Evolutionary conservation across 73 alveolate species (phyloP).

Genomic region (Tetrahymena thermophila): DNA sequence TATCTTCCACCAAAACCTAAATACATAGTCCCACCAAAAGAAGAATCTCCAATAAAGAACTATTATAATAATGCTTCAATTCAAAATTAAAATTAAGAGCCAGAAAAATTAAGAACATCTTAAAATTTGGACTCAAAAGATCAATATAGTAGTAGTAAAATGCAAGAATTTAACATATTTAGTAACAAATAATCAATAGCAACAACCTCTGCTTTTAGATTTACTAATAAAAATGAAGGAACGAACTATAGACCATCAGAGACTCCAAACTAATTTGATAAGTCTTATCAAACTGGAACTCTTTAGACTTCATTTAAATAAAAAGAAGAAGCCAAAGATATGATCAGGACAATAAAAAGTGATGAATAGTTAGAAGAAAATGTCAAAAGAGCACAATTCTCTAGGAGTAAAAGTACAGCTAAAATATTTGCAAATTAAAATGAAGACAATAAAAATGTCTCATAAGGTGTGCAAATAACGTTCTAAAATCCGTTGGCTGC

Average conservation of each 20-base stretch:
- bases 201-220: not conserved
- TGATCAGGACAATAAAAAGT: not conserved
- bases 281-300: not conserved
- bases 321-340: not conserved
- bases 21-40: not conserved
- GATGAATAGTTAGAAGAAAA: not conserved
- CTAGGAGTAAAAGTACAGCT: not conserved
- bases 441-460: not conserved
- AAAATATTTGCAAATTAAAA: not conserved
- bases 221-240: not conserved
- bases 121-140: not conserved
- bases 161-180: not conserved
- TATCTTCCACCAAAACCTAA: not conserved
- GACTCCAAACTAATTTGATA: not conserved
- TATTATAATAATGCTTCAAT: not conserved
- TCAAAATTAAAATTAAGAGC: not conserved
- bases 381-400: not conserved
- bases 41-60: not conserved
- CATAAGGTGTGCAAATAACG: not conserved
- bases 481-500: not conserved
- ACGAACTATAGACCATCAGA: not conserved
- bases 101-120: not conserved
- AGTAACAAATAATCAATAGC: not conserved
- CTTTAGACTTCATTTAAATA: not conserved
- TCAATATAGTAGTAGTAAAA: not conserved